Base-by-base conservation (phyloP, 78 protist species). In the Speleostelium caveatum region DNA sequence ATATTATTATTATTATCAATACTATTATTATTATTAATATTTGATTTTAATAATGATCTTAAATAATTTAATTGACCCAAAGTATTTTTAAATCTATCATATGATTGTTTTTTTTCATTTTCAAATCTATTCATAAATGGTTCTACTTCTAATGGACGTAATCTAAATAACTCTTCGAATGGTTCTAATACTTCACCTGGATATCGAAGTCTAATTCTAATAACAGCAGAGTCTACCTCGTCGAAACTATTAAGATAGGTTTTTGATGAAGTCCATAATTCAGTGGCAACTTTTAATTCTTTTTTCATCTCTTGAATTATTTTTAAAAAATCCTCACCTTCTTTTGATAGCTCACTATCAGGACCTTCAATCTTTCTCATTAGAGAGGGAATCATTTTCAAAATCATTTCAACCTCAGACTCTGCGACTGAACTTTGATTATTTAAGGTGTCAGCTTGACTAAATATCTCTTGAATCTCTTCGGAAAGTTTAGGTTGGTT, bases 171-270 rank as follows among this genome's bases (percentile, higher is more conserved):
- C 59, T 69, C 65, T 69, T 83, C 53, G 59, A 63, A 33, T 7
- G 77, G 73, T 14, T 69, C 79, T 39, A 83, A 19, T 1, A 83
- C 59, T 60, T 83, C 91, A 41, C 91, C 91, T 28, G 24, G 91
- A 83, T 69, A 69, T 21, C 71, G 8, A 36, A 65, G 33, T 36
- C 79, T 32, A 39, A 83, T 59, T 56, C 91, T 41, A 42, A 62
- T 42, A 0, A 63, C 32, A 5, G 79, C 77, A 24, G 73, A 60
- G 21, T 83, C 72, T 0, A 69, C 74, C 16, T 69, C 91, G 60
- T 83, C 91, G 39, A 69, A 83, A 21, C 59, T 33, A 26, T 83
- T 69, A 8, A 83, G 38, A 32, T 69, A 83, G 30, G 67, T 51
- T 69, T 83, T 83, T 1, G 73, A 69, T 4, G 79, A 58, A 10